phyloP scores from a whole-genome alignment of 495 filamentous ascomycete genomes.

The Aspergillus coremiiformis region DNA sequence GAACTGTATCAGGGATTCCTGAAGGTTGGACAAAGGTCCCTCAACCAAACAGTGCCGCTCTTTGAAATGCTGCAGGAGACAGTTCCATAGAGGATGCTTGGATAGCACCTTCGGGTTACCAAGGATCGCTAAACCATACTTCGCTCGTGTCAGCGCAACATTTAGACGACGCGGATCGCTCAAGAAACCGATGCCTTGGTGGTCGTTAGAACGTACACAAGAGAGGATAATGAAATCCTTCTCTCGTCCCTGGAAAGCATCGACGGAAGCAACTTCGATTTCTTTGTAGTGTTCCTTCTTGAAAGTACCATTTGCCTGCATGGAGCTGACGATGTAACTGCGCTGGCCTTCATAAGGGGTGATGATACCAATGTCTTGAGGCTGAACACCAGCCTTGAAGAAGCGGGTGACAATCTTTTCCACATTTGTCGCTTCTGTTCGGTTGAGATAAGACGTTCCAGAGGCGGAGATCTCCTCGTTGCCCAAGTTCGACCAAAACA shows the following conservation, averaged over 20 bases:
- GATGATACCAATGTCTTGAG: conserved; percentile 90
- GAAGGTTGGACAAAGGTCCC: conserved; percentile 91
- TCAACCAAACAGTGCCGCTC: conserved; percentile 94
- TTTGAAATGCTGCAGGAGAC: conserved; percentile 94
- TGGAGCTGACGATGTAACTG: conserved; percentile 96
- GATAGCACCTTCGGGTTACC: conserved; percentile 97
- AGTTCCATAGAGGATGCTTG: conserved; percentile 98
- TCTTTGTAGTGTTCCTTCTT: conserved; percentile 99
- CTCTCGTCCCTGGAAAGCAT: conserved; percentile 98
- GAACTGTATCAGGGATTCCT: conserved; percentile 92
- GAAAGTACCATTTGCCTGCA: conserved; percentile 95
- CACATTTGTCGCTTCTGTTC: conserved; percentile 93
- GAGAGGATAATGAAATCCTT: conserved; percentile 99
- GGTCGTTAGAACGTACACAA: conserved; percentile 97
- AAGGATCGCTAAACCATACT: conserved; percentile 91
- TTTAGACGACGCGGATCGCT: conserved; percentile 97
- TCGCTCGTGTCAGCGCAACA: conserved; percentile 95
- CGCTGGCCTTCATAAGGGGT: conserved; percentile 98
- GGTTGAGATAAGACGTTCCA: conserved; percentile 95
- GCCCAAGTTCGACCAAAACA: conserved; percentile 99
- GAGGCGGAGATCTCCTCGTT: conserved; percentile 98
- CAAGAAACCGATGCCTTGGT: conserved; percentile 98
- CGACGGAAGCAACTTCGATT: conserved; percentile 95
- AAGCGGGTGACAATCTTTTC: conserved; percentile 98
- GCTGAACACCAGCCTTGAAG: conserved; percentile 97